These are phyloP conservation scores for Prunus mongolica DNA, from an alignment of 306 rosid species.

Conservation along the genomic window DNA sequence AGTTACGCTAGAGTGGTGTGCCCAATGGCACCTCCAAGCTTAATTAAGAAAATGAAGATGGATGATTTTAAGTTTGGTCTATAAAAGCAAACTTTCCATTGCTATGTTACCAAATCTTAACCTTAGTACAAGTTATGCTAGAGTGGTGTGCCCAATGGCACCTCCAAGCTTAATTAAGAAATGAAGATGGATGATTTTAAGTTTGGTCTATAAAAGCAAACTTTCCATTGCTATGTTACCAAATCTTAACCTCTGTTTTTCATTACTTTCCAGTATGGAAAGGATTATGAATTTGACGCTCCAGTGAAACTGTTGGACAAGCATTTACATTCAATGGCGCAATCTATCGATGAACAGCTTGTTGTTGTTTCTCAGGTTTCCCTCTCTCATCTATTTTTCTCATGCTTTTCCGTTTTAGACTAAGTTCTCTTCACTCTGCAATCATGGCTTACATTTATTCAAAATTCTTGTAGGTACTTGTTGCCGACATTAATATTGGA, in stretches of 20 bases:
- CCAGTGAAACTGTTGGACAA: slow-evolving; percentile 86
- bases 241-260: slow-evolving; percentile 5
- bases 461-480: slow-evolving; percentile 61
- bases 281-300: slow-evolving; percentile 71
- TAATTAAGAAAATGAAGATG: neutral
- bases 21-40: neutral
- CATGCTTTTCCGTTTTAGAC: neutral
- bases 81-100: neutral
- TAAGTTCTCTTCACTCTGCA: slow-evolving; percentile 1
- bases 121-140: neutral
- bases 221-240: neutral
- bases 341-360: slow-evolving; percentile 68
- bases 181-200: neutral
- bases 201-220: neutral
- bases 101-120: neutral
- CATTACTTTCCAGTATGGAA: slow-evolving; percentile 58
- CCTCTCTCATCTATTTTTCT: neutral
- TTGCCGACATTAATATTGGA: slow-evolving; percentile 79
- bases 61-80: neutral
- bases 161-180: neutral
- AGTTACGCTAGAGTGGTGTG: neutral
- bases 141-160: neutral
- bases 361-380: slow-evolving; percentile 77
- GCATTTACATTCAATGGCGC: slow-evolving; percentile 69
- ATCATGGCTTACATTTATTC: neutral